phyloP scores from a whole-genome alignment of 306 rosid species.

The Cajanus cajan region DNA sequence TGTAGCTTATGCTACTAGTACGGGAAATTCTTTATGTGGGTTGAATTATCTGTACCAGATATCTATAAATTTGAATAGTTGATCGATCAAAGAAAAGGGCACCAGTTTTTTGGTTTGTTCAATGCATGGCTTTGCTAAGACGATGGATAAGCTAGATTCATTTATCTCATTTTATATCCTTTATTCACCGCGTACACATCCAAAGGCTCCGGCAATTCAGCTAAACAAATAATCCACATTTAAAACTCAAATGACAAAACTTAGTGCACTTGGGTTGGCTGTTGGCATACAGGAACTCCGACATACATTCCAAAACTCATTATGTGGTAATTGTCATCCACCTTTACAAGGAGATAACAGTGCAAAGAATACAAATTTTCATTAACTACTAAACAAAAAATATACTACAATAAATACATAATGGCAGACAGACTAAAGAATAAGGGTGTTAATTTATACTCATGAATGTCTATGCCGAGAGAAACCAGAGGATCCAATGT shows the following conservation, averaged over 20 bases:
- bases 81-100: neutral
- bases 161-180: neutral
- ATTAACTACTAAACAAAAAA: conserved; percentile 37
- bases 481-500: conserved; percentile 65
- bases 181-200: neutral
- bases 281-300: conserved; percentile 23
- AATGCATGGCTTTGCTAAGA: neutral
- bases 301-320: conserved; percentile 30
- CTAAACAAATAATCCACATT: conserved; percentile 9
- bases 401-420: conserved; percentile 45
- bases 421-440: conserved; percentile 39
- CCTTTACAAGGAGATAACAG: conserved; percentile 26
- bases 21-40: neutral
- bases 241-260: conserved; percentile 5
- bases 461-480: conserved; percentile 70
- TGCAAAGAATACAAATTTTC: conserved; percentile 37
- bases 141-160: neutral
- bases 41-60: neutral
- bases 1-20: neutral
- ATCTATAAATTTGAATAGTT: neutral
- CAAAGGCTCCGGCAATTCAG: conserved; percentile 6
- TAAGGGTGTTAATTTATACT: conserved; percentile 28
- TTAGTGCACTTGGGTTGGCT: conserved; percentile 10
- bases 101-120: neutral
- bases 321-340: conserved; percentile 26